These are phyloP conservation scores for Suhomyces bribrorum DNA, from an alignment of 1,139 yeast species.

Conservation along the genomic window DNA sequence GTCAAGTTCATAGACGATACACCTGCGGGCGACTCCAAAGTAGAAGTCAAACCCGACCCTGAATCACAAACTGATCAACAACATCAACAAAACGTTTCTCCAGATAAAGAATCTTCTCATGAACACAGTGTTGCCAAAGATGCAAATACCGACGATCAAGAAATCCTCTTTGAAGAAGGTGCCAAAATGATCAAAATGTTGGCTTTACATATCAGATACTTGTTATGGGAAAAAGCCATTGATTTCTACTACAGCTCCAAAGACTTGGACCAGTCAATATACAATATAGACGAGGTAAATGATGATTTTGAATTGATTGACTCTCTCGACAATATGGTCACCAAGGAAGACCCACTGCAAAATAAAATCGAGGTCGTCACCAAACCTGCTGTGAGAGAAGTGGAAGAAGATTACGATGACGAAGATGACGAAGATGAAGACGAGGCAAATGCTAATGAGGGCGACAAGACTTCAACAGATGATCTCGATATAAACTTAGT, in stretches of 20 bases:
- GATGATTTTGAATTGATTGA: constrained; percentile 45
- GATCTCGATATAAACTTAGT: constrained; percentile 5
- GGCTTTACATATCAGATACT: constrained; percentile 65
- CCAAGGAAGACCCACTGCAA: constrained; percentile 20
- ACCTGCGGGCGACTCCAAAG: constrained; percentile 1
- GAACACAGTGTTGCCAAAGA: constrained; percentile 2
- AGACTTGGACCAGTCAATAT: constrained; percentile 29
- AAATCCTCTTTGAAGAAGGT: constrained; percentile 48
- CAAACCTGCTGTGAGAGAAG: constrained; percentile 30
- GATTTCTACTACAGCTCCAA: constrained; percentile 47
- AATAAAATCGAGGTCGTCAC: constrained; percentile 22
- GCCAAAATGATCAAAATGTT: constrained; percentile 51
- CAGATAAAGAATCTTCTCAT: constrained; percentile 2
- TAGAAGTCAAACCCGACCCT: constrained; percentile 1
- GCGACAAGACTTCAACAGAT: constrained; percentile 11
- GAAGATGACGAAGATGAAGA: constrained; percentile 40
- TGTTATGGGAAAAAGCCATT: constrained; percentile 74
- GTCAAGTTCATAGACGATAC: constrained; percentile 30
- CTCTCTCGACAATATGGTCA: constrained; percentile 27
- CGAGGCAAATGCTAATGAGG: constrained; percentile 22
- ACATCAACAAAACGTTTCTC: constrained; percentile 1
- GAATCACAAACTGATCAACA: constrained; percentile 6
- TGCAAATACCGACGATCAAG: constrained; percentile 11
- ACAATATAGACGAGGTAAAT: constrained; percentile 33
- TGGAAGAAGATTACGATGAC: constrained; percentile 46